Base-by-base conservation (phyloP, 2,329 filamentous ascomycete species). In the Graphilbum ipis-grandicollis region DNA sequence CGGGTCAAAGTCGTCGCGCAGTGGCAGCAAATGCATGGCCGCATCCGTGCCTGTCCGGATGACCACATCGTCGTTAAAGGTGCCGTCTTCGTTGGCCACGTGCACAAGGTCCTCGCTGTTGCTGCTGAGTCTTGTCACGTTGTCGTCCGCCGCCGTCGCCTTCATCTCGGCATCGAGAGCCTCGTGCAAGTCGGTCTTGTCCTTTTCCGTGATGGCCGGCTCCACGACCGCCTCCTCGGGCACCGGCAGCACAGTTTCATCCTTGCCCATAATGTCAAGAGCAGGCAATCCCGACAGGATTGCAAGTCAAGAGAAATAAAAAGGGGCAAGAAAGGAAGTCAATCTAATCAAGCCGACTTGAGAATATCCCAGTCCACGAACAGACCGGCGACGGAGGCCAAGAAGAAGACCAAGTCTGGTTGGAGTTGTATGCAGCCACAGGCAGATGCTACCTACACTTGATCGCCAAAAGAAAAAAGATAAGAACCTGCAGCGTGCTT, bases 41-140 rank as follows among this genome's bases (percentile, higher is more conserved):
- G 64, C 68, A 46, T 71, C 68, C 8, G 57, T 50, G 36, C 66
- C 68, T 0, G 63, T 68, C 41, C 65, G 39, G 37, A 72, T 70
- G 44, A 70, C 59, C 13, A 46, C 52, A 19, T 65, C 52, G 19
- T 60, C 41, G 34, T 40, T 37, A 17, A 10, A 33, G 8, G 30
- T 15, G 17, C 9, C 10, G 21, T 19, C 37, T 4, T 15, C 22
- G 31, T 32, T n/a, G 19, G 19, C 19, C 14, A 26, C 3, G 34
- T 28, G 18, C 18, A 14, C 28, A 17, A 19, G 15, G 17, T 31
- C 30, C 9, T 18, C 17, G 17, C n/a, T n/a, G n/a, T 13, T 12
- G 17, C 17, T 31, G 3, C 17, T 10, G 7, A 18, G 9, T 3
- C 8, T 5, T 18, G 17, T 10, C 10, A 9, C 26, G 8, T 28